Base-by-base conservation (phyloP, 768 basidiomycete genomes). In the Daedaleopsis sinensis region DNA sequence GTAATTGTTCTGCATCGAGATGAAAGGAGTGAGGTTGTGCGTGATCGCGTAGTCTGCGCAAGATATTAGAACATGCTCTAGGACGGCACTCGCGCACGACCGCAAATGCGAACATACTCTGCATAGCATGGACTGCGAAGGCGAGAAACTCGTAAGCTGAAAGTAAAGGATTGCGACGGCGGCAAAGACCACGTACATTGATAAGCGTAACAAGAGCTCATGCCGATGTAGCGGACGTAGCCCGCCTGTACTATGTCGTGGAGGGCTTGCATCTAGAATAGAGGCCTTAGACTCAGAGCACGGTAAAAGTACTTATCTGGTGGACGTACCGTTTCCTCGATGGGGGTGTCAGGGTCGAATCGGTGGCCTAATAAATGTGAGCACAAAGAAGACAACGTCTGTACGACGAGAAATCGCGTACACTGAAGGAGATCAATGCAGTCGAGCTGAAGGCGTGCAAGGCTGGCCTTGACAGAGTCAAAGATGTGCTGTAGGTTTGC, bases 361-460 rank as follows among this genome's bases (percentile, higher is more conserved):
- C 77, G 66, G 57, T 75, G 73, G 58, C 66, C 61, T 70, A 21
- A 5, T 18, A 49, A 18, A 43, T 15, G 35, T 32, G 9, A 32
- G n/a, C 46, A 15, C 12, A 4, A 3, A 43, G 42, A 11, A n/a
- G 4, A n/a, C 42, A n/a, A 23, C 15, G 46, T 10, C 32, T 59
- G 44, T 55, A 19, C 47, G 7, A n/a, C 23, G 11, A 55, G 15
- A 36, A 1, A 39, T 9, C 27, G 57, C 78, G 62, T 66, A 80
- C 88, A 89, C 76, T 92, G 90, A 9, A 91, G 73, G 1, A 92
- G 73, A 67, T 93, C 92, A 67, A 93, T 79, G 63, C 91, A 90
- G 54, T 93, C 91, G 27, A 90, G 71, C 49, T 91, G 87, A 2
- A 93, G 78, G 18, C 90, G 80, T 68, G 88, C 73, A 60, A 93